Base-by-base conservation (phyloP, 2,329 filamentous ascomycete species). In the Rutstroemia sp. region DNA sequence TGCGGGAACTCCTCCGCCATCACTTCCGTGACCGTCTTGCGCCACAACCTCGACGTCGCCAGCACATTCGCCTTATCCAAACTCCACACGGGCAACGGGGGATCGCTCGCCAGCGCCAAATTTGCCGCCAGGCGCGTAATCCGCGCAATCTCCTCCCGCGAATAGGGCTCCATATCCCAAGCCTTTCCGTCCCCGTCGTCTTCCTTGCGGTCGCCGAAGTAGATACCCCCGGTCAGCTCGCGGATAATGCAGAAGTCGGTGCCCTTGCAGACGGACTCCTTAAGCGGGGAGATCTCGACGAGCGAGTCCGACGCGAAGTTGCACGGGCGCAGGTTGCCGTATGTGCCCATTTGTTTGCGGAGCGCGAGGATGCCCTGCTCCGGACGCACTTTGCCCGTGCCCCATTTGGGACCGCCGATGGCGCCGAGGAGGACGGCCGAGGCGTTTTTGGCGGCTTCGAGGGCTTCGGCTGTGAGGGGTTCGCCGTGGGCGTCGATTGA, bases 1-100 rank as follows among this genome's bases (percentile, higher is more conserved):
- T 92, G 83, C 2, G 92, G 91, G 76, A 95, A 97, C 78, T 96
- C 92, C 63, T 86, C 86, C 64, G 79, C 81, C 80, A 96, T 92
- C 57, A 91, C 80, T 75, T 96, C 89, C 42, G 82, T 84, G 46
- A 96, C 87, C 2, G 88, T 87, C 76, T 88, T 92, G 60, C 92
- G 80, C 92, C 92, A 97, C 66, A 97, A 76, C 44, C 92, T 78
- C 69, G 85, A 89, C 14, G 92, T 96, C 1, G 92, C 92, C 62
- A 97, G 81, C 51, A 97, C 92, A 69, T 97, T 97, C 56, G 92
- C 94, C 83, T 97, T 97, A 75, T 97, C 94, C 68, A 96, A 76
- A 69, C 83, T 89, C 86, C 84, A 89, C 48, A 96, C 89, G 55
- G 86, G 87, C 39, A 86, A 78, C 1, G 88, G 88, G 1, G 89